Evolutionary conservation across 2,329 filamentous ascomycete species (phyloP).

Genomic region (Pestalotiopsis sp.): DNA sequence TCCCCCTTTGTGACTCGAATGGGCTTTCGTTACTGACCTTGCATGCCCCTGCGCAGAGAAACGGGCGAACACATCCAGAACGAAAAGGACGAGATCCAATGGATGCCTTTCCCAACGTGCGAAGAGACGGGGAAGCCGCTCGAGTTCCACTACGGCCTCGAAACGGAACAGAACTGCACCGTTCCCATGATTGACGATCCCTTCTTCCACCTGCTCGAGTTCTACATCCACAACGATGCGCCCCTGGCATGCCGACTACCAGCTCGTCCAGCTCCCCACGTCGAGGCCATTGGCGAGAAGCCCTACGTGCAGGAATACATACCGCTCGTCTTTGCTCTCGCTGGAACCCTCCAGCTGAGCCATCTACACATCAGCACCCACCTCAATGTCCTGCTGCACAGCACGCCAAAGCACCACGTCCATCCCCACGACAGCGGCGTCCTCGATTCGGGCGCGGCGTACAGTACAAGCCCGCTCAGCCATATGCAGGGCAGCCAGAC

Average conservation of each 20-base stretch:
- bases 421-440: slow-evolving; percentile 73
- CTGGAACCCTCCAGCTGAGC: slow-evolving; percentile 84
- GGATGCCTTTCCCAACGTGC: slow-evolving; percentile 88
- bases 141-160: slow-evolving; percentile 83
- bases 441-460: slow-evolving; percentile 84
- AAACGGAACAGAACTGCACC: slow-evolving; percentile 82
- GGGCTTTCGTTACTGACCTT: neutral
- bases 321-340: slow-evolving; percentile 84
- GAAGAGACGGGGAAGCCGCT: slow-evolving; percentile 84
- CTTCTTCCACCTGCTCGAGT: slow-evolving; percentile 89
- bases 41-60: slow-evolving; percentile 55
- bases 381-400: slow-evolving; percentile 86
- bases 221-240: slow-evolving; percentile 97
- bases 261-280: slow-evolving; percentile 65
- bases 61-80: slow-evolving; percentile 90
- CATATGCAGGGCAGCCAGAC: slow-evolving; percentile 55
- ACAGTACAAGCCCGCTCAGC: slow-evolving; percentile 75
- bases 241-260: slow-evolving; percentile 90
- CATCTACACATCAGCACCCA: slow-evolving; percentile 90
- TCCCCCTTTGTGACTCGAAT: neutral
- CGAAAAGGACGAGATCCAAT: slow-evolving; percentile 80
- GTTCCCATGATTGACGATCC: slow-evolving; percentile 76
- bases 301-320: slow-evolving; percentile 65
- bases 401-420: slow-evolving; percentile 62
- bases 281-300: slow-evolving; percentile 57